Base-by-base conservation (phyloP, 345 rosid genomes). In the Gossypium turneri region DNA sequence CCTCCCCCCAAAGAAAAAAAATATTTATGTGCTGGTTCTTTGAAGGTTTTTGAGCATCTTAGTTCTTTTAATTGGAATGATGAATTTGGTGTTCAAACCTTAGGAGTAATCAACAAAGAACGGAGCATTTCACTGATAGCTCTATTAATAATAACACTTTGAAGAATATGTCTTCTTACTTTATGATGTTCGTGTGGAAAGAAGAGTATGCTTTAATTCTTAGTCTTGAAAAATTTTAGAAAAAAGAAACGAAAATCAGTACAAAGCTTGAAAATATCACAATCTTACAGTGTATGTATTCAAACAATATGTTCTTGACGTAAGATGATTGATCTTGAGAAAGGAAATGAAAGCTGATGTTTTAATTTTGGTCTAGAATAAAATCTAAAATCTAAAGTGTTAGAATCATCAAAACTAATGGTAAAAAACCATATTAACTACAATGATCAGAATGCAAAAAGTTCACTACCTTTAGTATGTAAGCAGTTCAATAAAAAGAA, bases 51-150 rank as follows among this genome's bases (percentile, higher is more conserved):
- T 66, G 3, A 44, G 27, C 12, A 20, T 44, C 4, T 13, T 43
- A 43, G 70, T 67, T 45, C 13, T 22, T 67, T 45, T 44, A 66
- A 67, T 45, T 47, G 55, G 71, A 44, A 44, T 43, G 70, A 43
- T 9, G 1, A 4, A 38, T 63, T 29, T 17, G 6, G 24, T 44
- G 51, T 65, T 19, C 45, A 44, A 13, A 43, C 70, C 24, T 41
- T 10, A 43, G 51, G 52, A 44, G 70, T 19, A 43, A 41, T 65
- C 13, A 65, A 65, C 51, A n/a, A 65, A 65, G 51, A 43, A 65
- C 2, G 51, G 51, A 65, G 51, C 69, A 19, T 16, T 65, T 65
- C 12, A 41, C n/a, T 43, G 12, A 10, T 65, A n/a, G 20, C 29
- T 34, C 41, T 29, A 61, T 61, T 64, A 9, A 27, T 41, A 24